A percentile compares a stretch with the other conserved stretches of the same genome.
phyloP scores from a whole-genome alignment of 2,329 filamentous ascomycete genomes.

The Magnaporthiopsis incrustans region DNA sequence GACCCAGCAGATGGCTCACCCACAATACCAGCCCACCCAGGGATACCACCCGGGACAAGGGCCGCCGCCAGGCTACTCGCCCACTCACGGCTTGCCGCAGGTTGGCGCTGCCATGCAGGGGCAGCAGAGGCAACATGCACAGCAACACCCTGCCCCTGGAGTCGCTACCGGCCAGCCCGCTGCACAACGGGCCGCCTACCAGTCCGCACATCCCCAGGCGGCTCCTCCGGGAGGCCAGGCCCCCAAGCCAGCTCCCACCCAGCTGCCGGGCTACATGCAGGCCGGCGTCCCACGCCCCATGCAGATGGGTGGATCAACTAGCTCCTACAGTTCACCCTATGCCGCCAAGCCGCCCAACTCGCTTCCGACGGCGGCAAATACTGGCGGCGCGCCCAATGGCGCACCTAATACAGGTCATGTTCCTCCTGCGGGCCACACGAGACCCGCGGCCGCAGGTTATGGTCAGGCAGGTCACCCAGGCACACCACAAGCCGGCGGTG shows the following conservation, averaged over 20 bases:
- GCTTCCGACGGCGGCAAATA: neutral
- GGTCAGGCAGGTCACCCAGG: neutral
- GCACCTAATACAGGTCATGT: neutral
- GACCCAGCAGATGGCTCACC: constrained; percentile 13
- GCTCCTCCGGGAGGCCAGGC: constrained; percentile 14
- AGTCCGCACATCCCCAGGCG: constrained; percentile 3
- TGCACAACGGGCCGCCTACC: constrained; percentile 13
- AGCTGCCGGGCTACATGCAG: constrained; percentile 19
- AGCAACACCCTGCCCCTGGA: constrained; percentile 14
- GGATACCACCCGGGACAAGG: constrained; percentile 13
- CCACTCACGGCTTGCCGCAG: constrained; percentile 10
- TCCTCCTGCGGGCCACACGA: neutral
- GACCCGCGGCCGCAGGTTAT: neutral
- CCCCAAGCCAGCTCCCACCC: constrained; percentile 18
- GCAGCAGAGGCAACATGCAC: constrained; percentile 12
- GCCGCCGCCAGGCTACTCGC: constrained; percentile 13
- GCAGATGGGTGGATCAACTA: constrained; percentile 16
- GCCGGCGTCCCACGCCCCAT: constrained; percentile 14
- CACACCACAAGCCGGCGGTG: neutral
- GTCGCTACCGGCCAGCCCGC: constrained; percentile 10
- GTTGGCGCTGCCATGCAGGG: neutral
- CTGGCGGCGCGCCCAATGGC: neutral
- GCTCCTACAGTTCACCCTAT: constrained; percentile 24
- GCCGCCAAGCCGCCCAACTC: constrained; percentile 18
- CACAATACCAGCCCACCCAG: constrained; percentile 13